phyloP scores from a whole-genome alignment of 768 basidiomycete species.

The Cubamyces sp. region DNA sequence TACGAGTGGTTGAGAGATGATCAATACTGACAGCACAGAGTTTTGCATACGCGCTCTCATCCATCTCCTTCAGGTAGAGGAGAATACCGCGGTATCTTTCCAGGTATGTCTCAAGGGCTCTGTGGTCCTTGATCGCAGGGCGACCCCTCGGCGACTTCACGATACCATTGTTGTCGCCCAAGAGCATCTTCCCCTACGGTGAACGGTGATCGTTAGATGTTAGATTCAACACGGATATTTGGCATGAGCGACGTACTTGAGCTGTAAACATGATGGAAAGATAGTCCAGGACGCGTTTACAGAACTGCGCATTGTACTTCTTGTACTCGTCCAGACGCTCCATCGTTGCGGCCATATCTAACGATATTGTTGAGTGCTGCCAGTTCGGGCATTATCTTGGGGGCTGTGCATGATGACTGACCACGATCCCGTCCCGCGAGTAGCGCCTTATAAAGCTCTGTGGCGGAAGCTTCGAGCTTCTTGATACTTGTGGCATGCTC shows the following conservation, averaged over 20 bases:
- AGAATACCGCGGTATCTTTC: constrained; percentile 89
- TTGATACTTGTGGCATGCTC: constrained; percentile 79
- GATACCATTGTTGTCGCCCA: constrained; percentile 66
- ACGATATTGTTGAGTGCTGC: neutral
- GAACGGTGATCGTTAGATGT: neutral
- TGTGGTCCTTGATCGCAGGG: constrained; percentile 62
- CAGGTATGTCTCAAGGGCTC: constrained; percentile 78
- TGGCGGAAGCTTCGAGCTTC: constrained; percentile 78
- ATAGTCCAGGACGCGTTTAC: constrained; percentile 89
- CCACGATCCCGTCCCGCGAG: constrained; percentile 90
- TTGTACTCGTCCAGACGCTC: constrained; percentile 90
- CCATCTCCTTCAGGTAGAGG: constrained; percentile 96
- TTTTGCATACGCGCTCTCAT: constrained; percentile 84
- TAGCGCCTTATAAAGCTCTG: constrained; percentile 93
- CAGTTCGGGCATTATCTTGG: neutral
- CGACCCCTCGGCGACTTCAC: constrained; percentile 47
- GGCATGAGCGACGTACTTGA: constrained; percentile 56
- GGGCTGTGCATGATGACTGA: constrained; percentile 35
- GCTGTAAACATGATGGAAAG: constrained; percentile 90
- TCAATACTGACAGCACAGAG: constrained; percentile 76
- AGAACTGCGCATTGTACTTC: constrained; percentile 90
- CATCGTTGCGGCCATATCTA: constrained; percentile 98
- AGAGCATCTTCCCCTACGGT: constrained; percentile 64
- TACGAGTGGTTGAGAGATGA: neutral
- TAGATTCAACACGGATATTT: neutral